Conservation (phyloP, 179 eudicot genomes). For the Beta macrorhiza region DNA sequence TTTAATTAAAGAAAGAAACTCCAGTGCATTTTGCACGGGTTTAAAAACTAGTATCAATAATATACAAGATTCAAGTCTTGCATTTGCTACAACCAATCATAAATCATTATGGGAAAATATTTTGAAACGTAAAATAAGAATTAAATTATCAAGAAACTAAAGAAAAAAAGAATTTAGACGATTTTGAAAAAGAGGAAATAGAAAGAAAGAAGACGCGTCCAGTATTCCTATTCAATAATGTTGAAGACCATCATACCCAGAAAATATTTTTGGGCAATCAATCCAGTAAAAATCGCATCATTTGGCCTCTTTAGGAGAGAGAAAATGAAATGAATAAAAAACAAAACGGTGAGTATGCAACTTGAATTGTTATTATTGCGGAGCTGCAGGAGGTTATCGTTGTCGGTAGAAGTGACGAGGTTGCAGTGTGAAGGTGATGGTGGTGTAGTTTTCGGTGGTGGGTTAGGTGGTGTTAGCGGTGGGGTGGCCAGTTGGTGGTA, state of each 20-base stretch:
- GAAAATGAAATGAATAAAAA: not conserved
- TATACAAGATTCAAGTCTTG: constrained; percentile 7
- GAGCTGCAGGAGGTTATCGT: too few relatives aligned
- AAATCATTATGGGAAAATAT: not conserved
- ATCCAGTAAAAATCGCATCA: constrained; percentile 12
- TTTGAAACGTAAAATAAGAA: not conserved
- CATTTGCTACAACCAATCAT: constrained; percentile 20
- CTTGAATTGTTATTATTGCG: too few relatives aligned
- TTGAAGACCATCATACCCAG: constrained; percentile 23
- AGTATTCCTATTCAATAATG: constrained; percentile 30
- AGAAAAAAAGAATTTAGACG: not conserved
- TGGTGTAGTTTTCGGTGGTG: too few relatives aligned
- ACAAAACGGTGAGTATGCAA: not conserved
- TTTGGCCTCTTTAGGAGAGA: constrained; percentile 7
- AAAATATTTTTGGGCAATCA: constrained; percentile 18
- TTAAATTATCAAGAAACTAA: not conserved
- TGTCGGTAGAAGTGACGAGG: too few relatives aligned
- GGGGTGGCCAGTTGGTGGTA: too few relatives aligned
- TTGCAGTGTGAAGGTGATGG: too few relatives aligned
- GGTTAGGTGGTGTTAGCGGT: too few relatives aligned
- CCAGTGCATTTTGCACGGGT: too few relatives aligned
- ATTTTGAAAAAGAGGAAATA: too few relatives aligned
- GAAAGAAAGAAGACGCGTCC: constrained; percentile 16
- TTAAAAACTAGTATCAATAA: constrained; percentile 16
- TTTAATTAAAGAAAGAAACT: too few relatives aligned